These are phyloP conservation scores for Persicaria maculosa DNA, from an alignment of 148 eudicot genomes.

Conservation along the genomic window DNA sequence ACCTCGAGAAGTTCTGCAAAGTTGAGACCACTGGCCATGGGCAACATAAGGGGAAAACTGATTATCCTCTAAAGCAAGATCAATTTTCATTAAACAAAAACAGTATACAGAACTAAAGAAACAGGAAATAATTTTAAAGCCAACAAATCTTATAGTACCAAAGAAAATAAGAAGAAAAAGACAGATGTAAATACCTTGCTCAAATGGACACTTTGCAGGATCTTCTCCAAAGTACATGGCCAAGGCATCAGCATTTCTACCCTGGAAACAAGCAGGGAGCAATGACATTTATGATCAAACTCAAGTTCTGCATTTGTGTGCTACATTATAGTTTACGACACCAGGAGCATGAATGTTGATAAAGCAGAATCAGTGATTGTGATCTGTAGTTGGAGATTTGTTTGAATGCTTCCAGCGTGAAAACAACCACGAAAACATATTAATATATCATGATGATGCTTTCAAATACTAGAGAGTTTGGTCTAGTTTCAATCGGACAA, in stretches of 20 bases:
- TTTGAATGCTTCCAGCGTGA: not conserved
- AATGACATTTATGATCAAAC: not conserved
- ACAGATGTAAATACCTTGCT: slow-evolving; percentile 52
- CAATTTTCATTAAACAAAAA: not conserved
- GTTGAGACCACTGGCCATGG: slow-evolving; percentile 65
- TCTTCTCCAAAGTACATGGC: slow-evolving; percentile 94
- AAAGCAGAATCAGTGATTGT: not conserved
- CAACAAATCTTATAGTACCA: not conserved
- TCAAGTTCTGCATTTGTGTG: not conserved
- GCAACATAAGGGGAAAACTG: not conserved
- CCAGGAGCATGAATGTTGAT: not conserved
- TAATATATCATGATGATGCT: not conserved
- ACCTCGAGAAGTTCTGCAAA: slow-evolving; percentile 64
- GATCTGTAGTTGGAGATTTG: not conserved
- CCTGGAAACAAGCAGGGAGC: slow-evolving; percentile 35
- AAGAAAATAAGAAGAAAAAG: no score
- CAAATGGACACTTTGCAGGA: slow-evolving; percentile 85
- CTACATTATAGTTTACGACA: not conserved
- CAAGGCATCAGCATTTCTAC: slow-evolving; percentile 80
- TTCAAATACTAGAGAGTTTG: not conserved
- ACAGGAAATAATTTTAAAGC: not conserved
- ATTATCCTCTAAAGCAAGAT: no score
- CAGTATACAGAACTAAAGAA: not conserved
- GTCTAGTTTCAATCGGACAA: not conserved
- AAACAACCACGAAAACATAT: not conserved